These are phyloP conservation scores for Blyttiomyces sp. DNA, from an alignment of 371 early-diverging fungal genomes.

Conservation along the genomic window DNA sequence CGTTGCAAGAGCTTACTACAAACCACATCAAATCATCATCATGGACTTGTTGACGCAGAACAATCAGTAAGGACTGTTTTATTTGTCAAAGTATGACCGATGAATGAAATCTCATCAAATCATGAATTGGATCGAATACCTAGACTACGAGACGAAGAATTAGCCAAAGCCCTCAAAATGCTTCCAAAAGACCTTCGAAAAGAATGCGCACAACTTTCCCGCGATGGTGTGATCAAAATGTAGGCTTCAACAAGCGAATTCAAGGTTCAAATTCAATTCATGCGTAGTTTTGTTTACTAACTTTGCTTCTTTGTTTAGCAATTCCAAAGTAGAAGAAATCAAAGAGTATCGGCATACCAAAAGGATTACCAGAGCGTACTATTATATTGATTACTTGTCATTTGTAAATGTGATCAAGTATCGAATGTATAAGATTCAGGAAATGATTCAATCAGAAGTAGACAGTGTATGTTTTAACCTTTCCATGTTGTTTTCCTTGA, in stretches of 20 bases:
- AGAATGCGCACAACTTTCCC: constrained; percentile 71
- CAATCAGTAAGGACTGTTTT: neutral
- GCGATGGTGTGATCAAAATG: constrained; percentile 74
- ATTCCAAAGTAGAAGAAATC: constrained; percentile 13
- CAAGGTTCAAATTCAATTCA: no score
- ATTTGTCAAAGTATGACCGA: no score
- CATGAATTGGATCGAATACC: no score
- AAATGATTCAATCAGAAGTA: constrained; percentile 64
- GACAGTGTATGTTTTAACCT: constrained; percentile 54
- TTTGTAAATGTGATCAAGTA: constrained; percentile 92
- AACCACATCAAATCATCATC: constrained; percentile 73
- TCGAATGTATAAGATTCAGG: constrained; percentile 80
- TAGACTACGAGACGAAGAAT: constrained; percentile 71
- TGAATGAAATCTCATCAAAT: no score
- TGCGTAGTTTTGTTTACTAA: no score
- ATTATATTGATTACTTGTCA: constrained; percentile 86
- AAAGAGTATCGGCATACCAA: constrained; percentile 17
- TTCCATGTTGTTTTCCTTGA: neutral
- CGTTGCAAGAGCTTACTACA: constrained; percentile 85
- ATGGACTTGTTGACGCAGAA: constrained; percentile 63
- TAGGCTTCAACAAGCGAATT: no score
- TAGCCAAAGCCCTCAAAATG: constrained; percentile 65
- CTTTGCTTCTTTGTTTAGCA: neutral
- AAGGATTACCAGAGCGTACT: constrained; percentile 72
- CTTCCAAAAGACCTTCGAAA: constrained; percentile 70